Conservation (phyloP, 2,329 filamentous ascomycete species). For the Aspergillus eucalypticola region DNA sequence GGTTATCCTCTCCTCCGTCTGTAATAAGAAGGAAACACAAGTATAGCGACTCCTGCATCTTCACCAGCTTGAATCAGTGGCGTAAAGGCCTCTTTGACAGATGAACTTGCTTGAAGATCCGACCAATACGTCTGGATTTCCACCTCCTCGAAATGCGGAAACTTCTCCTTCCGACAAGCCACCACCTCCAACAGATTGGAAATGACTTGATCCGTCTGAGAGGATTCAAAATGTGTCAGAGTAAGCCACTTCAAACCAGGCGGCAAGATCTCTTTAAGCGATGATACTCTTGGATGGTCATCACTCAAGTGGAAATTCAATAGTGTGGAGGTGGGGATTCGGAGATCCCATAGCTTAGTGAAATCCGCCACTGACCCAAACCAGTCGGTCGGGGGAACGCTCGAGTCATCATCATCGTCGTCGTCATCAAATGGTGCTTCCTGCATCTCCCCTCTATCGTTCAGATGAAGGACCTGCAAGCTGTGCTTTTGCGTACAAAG, state of each 20-base stretch:
- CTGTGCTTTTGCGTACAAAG: slow-evolving; percentile 14
- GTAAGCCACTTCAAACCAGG: neutral
- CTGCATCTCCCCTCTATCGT: neutral
- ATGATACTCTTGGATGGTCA: neutral
- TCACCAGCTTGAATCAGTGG: neutral
- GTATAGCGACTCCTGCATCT: neutral
- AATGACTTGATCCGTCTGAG: neutral
- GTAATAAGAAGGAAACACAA: neutral
- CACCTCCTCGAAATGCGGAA: neutral
- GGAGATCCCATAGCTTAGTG: neutral
- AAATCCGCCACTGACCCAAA: slow-evolving; percentile 10
- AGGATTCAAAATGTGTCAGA: neutral
- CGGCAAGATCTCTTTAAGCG: neutral
- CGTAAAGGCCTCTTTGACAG: neutral
- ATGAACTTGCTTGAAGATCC: neutral
- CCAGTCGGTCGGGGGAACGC: slow-evolving; percentile 1
- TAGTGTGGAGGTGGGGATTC: neutral
- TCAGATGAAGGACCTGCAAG: slow-evolving; percentile 14
- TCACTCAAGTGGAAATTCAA: neutral
- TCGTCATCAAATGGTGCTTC: neutral
- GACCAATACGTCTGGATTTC: neutral
- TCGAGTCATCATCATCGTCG: neutral
- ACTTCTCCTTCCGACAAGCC: neutral
- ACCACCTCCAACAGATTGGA: neutral
- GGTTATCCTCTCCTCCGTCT: neutral